Percentiles rank a stretch among this genome's conserved stretches.
Evolutionary conservation across 2,329 filamentous ascomycete genomes (phyloP).

Genomic region (Colletotrichum magnum): DNA sequence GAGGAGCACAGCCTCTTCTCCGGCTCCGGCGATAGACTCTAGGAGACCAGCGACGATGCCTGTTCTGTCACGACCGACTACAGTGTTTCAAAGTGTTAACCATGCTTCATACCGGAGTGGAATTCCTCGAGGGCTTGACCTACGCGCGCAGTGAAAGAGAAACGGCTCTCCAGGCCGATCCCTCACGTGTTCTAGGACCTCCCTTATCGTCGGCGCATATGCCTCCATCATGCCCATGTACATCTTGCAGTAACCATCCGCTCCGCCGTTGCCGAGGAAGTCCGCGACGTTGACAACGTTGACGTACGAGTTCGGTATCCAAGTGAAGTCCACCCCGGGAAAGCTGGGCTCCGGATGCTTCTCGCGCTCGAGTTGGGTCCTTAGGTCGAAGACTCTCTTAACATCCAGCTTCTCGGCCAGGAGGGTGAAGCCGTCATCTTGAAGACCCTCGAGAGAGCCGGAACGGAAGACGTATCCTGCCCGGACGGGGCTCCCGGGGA

Average conservation of each 20-base stretch:
- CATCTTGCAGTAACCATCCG: conserved; percentile 61
- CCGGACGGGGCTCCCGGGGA: conserved; percentile 15
- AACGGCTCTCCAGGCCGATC: conserved; percentile 62
- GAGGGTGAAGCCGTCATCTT: not conserved
- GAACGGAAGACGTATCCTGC: conserved; percentile 12
- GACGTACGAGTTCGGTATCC: conserved; percentile 2
- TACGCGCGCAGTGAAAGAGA: conserved; percentile 69
- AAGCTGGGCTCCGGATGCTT: not conserved
- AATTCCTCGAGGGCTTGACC: too few species aligned
- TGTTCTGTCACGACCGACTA: conserved; percentile 14
- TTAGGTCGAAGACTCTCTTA: conserved; percentile 7
- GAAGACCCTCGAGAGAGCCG: conserved; percentile 16
- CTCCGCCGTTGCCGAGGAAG: conserved; percentile 61
- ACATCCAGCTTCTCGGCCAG: not conserved
- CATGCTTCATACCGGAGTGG: too few species aligned
- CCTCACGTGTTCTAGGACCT: conserved; percentile 63
- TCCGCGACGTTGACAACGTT: conserved; percentile 50
- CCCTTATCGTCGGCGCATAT: conserved; percentile 59
- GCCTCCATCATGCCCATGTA: conserved; percentile 61
- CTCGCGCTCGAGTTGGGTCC: not conserved
- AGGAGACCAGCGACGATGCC: conserved; percentile 7
- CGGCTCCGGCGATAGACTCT: not conserved
- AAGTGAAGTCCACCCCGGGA: not conserved
- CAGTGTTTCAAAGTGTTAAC: not conserved
- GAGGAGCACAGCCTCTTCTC: not conserved